Conservation (phyloP, 2,329 filamentous ascomycete genomes). For the Colletotrichum lentis region DNA sequence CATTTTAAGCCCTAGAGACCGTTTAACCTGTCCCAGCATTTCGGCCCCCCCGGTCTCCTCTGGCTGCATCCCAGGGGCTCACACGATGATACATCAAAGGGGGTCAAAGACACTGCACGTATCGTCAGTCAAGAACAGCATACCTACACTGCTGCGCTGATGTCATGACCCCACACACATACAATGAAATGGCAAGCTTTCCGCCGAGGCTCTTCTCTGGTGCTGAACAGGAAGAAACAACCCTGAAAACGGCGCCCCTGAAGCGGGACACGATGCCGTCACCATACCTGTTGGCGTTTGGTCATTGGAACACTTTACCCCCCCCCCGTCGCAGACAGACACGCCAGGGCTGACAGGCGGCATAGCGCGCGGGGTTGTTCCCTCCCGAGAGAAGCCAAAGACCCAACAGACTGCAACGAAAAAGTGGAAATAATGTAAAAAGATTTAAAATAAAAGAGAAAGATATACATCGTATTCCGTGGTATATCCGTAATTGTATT, state of each 20-base stretch:
- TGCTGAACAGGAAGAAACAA: neutral
- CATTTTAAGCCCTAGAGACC: neutral
- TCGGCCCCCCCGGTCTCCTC: conserved; percentile 18
- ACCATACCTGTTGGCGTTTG: neutral
- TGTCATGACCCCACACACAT: conserved; percentile 14
- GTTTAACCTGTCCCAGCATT: conserved; percentile 24
- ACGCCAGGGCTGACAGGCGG: neutral
- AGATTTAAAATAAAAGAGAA: no score
- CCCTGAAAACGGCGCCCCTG: conserved; percentile 20
- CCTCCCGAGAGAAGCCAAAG: neutral
- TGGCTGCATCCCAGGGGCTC: conserved; percentile 32
- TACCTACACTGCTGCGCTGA: conserved; percentile 7
- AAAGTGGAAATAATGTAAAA: no score
- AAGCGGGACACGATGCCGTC: conserved; percentile 31
- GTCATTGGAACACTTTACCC: neutral
- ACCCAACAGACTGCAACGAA: neutral
- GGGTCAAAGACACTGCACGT: neutral
- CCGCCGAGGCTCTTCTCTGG: neutral
- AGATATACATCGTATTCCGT: no score
- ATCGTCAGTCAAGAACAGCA: neutral
- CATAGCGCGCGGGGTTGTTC: conserved; percentile 1
- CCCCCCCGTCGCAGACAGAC: neutral
- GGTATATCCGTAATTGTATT: no score
- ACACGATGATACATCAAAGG: no score
- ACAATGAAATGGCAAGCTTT: neutral